phyloP scores from a whole-genome alignment of 495 filamentous ascomycete genomes.

The Xylaria scruposa region DNA sequence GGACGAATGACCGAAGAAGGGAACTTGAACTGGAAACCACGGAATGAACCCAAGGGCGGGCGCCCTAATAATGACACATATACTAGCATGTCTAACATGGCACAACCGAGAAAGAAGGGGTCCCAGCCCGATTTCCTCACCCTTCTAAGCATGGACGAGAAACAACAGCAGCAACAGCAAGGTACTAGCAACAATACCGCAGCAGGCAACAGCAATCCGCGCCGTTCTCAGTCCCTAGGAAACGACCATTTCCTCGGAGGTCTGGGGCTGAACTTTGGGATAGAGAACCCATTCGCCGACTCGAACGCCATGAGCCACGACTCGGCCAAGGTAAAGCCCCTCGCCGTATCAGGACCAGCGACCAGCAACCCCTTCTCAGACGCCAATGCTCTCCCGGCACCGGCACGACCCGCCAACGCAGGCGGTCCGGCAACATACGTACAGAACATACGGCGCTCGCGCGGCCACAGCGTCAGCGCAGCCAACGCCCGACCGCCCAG shows the following conservation, averaged over 20 bases:
- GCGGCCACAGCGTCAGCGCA: conserved; percentile 49
- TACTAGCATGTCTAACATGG: conserved; percentile 31
- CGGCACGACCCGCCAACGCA: conserved; percentile 16
- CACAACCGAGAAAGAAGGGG: conserved; percentile 33
- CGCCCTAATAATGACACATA: conserved; percentile 31
- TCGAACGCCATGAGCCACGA: conserved; percentile 48
- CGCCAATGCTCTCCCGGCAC: conserved; percentile 42
- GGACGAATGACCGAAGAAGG: conserved; percentile 47
- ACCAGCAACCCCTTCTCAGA: conserved; percentile 55
- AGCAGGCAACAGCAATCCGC: conserved; percentile 33
- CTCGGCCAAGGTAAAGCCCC: conserved; percentile 46
- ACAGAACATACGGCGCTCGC: conserved; percentile 51
- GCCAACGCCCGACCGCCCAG: conserved; percentile 34
- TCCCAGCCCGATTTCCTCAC: conserved; percentile 51
- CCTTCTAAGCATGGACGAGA: conserved; percentile 46
- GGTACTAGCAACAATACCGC: conserved; percentile 42
- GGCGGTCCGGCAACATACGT: conserved; percentile 47
- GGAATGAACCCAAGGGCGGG: conserved; percentile 30
- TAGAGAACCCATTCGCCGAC: conserved; percentile 52
- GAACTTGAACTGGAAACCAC: conserved; percentile 45
- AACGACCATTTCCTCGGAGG: conserved; percentile 47
- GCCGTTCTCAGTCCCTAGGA: conserved; percentile 38
- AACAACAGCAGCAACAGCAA: conserved; percentile 43
- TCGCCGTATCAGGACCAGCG: conserved; percentile 36
- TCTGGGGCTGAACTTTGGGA: conserved; percentile 47